Percentiles rank a stretch among this genome's conserved stretches.
Conservation (phyloP, 139 green algal species). For the Astrephomene gubernaculifera region DNA sequence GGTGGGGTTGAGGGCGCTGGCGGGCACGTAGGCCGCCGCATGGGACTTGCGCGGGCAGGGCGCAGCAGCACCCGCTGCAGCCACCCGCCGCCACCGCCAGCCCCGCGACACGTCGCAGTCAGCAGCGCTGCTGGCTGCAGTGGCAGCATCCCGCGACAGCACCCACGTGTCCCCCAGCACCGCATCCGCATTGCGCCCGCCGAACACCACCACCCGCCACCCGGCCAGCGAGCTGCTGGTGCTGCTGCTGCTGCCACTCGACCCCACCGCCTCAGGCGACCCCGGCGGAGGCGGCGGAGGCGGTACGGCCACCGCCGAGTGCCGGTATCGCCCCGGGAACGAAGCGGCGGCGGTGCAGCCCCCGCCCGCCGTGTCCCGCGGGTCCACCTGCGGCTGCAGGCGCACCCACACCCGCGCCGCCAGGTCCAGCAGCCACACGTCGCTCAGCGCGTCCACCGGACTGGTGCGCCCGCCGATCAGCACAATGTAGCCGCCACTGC, state of each 20-base stretch:
- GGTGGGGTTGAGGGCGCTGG: background rate
- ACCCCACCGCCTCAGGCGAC: background rate
- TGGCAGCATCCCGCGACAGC: too few species aligned
- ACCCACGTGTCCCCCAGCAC: slow-evolving; percentile 51
- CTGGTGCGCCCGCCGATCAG: slow-evolving; percentile 60
- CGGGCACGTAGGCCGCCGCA: slow-evolving; percentile 36
- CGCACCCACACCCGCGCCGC: background rate
- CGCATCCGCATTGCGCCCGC: slow-evolving; percentile 30
- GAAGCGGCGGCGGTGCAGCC: background rate
- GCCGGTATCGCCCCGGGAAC: slow-evolving; percentile 52
- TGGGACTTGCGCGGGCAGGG: slow-evolving; percentile 57
- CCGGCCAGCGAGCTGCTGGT: background rate
- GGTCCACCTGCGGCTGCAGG: background rate
- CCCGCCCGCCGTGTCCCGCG: background rate
- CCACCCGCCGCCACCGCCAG: slow-evolving; percentile 44
- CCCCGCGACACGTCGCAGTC: slow-evolving; percentile 26
- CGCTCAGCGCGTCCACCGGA: slow-evolving; percentile 52
- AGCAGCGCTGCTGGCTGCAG: too few species aligned
- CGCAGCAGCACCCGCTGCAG: background rate
- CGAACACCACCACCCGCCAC: slow-evolving; percentile 49
- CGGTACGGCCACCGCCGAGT: slow-evolving; percentile 44
- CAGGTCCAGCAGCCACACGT: slow-evolving; percentile 62
- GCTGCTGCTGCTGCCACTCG: background rate
- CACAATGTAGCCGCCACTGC: slow-evolving; percentile 35
- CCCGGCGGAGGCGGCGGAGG: background rate